Evolutionary conservation across 208 protist genomes (phyloP).

Genomic region (Porcisia deanei): DNA sequence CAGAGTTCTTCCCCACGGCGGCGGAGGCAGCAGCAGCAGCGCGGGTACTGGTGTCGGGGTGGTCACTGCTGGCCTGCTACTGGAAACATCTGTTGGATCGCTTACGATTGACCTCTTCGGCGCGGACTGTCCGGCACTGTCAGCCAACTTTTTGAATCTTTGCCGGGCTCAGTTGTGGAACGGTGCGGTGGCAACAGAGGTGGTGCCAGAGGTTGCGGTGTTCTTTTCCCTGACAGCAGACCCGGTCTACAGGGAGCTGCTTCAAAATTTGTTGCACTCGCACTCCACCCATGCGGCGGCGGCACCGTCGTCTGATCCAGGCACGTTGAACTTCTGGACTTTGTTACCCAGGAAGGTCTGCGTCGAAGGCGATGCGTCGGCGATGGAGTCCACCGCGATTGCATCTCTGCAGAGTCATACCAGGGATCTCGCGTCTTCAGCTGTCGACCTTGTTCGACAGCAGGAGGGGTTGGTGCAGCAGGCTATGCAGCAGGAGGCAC

Average conservation of each 20-base stretch:
- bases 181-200: conserved; percentile 58
- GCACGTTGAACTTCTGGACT: conserved; percentile 10
- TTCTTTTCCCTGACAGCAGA: conserved; percentile 59
- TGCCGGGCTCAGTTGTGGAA: conserved; percentile 68
- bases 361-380: conserved; percentile 1
- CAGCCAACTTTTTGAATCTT: conserved; percentile 68
- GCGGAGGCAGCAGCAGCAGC: background rate
- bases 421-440: background rate
- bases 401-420: background rate
- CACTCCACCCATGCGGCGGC: background rate
- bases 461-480: conserved; percentile 5
- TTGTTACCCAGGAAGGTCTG: conserved; percentile 13
- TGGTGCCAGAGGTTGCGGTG: conserved; percentile 65
- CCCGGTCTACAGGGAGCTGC: conserved; percentile 11
- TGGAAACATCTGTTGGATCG: conserved; percentile 72
- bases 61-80: conserved; percentile 36
- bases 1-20: background rate
- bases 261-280: background rate
- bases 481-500: conserved; percentile 21
- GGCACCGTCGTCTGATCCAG: too few relatives aligned
- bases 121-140: conserved; percentile 57
- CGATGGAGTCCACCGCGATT: background rate
- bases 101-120: conserved; percentile 71
- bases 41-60: conserved; percentile 1
- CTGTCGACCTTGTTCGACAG: conserved; percentile 14